Percentiles rank a stretch among this genome's conserved stretches.
phyloP scores from a whole-genome alignment of 2,329 filamentous ascomycete genomes.

The Tympanopsis confertula region DNA sequence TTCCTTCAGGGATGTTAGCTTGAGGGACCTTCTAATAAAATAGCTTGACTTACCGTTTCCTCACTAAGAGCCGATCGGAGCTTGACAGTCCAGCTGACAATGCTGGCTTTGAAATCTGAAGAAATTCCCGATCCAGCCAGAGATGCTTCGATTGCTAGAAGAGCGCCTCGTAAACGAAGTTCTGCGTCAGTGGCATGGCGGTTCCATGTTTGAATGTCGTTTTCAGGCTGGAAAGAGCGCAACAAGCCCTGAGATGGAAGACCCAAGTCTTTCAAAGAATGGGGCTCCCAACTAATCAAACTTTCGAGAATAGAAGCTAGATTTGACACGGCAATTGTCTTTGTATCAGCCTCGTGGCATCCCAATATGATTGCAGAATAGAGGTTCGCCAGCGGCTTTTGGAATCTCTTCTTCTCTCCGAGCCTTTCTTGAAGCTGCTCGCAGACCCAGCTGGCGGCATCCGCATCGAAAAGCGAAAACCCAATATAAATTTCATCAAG shows the following conservation, averaged over 20 bases:
- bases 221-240: not conserved
- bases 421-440: slow-evolving; percentile 15
- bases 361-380: not conserved
- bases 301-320: not conserved
- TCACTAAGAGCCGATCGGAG: slow-evolving; percentile 23
- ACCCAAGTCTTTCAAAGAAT: not conserved
- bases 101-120: slow-evolving; percentile 8
- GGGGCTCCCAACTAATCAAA: not conserved
- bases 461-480: slow-evolving; percentile 15
- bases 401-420: slow-evolving; percentile 2
- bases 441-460: slow-evolving; percentile 20
- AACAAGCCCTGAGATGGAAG: not conserved
- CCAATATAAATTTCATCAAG: slow-evolving; percentile 11
- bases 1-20: slow-evolving; percentile 14
- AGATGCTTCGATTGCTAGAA: not conserved
- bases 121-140: not conserved
- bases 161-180: not conserved
- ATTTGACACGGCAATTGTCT: not conserved
- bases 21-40: not conserved
- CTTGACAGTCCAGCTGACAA: slow-evolving; percentile 18
- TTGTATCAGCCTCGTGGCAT: not conserved
- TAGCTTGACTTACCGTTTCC: slow-evolving; percentile 20
- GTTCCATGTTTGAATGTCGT: not conserved
- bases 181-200: not conserved
- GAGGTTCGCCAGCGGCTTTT: not conserved